Conservation (phyloP, 208 protist genomes). For the Wallacemonas sp. region DNA sequence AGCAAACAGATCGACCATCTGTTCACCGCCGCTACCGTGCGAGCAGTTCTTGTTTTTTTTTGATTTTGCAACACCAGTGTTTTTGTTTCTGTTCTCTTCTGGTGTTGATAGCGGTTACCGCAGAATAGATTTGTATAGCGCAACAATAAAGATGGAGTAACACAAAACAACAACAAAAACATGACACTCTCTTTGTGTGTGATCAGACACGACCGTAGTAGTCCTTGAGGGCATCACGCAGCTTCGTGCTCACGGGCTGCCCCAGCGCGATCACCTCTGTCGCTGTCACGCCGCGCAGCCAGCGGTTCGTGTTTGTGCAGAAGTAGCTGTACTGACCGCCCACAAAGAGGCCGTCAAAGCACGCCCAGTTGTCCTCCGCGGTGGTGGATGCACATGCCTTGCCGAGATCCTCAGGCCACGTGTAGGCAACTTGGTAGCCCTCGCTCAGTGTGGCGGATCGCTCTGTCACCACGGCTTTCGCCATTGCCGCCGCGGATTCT, state of each 20-base stretch:
- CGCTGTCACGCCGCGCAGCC: conserved; percentile 73
- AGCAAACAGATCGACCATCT: too few species aligned
- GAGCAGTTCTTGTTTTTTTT: too few species aligned
- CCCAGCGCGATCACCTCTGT: conserved; percentile 85
- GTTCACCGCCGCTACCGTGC: too few species aligned
- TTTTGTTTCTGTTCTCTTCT: too few species aligned
- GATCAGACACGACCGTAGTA: conserved; percentile 46
- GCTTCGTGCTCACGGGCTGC: conserved; percentile 30
- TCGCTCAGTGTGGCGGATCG: conserved; percentile 54
- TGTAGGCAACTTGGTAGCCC: conserved; percentile 59
- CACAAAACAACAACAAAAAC: not conserved
- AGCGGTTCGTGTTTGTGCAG: conserved; percentile 78
- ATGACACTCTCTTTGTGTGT: too few species aligned
- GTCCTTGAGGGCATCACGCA: conserved; percentile 31
- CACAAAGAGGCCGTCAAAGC: conserved; percentile 83
- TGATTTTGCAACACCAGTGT: too few species aligned
- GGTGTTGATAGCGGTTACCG: too few species aligned
- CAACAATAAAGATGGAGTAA: too few species aligned
- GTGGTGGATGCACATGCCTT: conserved; percentile 16
- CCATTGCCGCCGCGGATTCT: conserved; percentile 10
- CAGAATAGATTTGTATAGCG: too few species aligned
- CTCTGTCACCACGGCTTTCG: conserved; percentile 34
- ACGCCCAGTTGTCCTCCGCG: conserved; percentile 57
- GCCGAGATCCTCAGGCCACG: conserved; percentile 58
- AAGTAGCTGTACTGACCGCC: conserved; percentile 83